phyloP scores from a whole-genome alignment of 176 grass and related monocot genomes.

The Saccharum spontaneum region DNA sequence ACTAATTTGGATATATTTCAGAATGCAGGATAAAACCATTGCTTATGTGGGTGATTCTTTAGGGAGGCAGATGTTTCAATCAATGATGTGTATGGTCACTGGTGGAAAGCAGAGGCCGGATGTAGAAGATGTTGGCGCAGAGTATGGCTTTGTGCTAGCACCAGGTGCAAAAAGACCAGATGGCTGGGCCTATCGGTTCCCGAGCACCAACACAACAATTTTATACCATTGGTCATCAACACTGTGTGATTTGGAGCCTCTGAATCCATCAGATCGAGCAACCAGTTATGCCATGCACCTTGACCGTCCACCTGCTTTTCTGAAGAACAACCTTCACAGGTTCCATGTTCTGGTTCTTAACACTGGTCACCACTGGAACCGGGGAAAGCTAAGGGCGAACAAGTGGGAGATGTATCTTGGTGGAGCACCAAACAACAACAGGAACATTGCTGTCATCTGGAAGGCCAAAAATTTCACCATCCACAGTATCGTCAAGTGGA shows the following conservation, averaged over 20 bases:
- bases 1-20: conserved; percentile 58
- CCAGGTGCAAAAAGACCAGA: conserved; percentile 64
- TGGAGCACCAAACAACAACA: conserved; percentile 62
- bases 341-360: conserved; percentile 83
- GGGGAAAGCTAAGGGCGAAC: conserved; percentile 79
- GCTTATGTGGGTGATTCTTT: conserved; percentile 92
- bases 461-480: conserved; percentile 87
- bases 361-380: conserved; percentile 94
- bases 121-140: conserved; percentile 67
- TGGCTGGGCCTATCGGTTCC: conserved; percentile 87
- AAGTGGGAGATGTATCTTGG: conserved; percentile 83
- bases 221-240: conserved; percentile 89
- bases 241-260: conserved; percentile 74
- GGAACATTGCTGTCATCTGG: conserved; percentile 63
- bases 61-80: conserved; percentile 93
- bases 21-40: conserved; percentile 94
- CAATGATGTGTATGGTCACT: conserved; percentile 93
- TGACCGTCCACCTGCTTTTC: conserved; percentile 64
- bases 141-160: conserved; percentile 56
- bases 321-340: conserved; percentile 66
- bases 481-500: conserved; percentile 68
- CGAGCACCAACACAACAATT: conserved; percentile 80
- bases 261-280: conserved; percentile 50
- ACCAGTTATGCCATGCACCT: conserved; percentile 93
- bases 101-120: conserved; percentile 45